Conservation (phyloP, 2,329 filamentous ascomycete genomes). For the Hirsutella thompsonii region DNA sequence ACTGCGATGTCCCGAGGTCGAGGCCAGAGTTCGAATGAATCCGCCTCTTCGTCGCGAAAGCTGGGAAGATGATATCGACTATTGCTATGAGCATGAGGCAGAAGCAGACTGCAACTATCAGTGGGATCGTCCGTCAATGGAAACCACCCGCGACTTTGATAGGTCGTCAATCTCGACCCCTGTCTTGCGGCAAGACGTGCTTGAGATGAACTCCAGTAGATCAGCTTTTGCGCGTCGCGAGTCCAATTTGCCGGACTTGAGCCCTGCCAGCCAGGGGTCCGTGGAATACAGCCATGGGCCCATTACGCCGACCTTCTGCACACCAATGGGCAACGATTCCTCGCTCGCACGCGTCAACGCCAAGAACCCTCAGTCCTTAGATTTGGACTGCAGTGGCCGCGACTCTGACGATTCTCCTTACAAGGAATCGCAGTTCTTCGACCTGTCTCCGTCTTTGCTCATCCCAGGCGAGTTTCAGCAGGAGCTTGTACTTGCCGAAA, state of each 20-base stretch:
- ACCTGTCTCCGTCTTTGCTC: slow-evolving; percentile 47
- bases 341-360: slow-evolving; percentile 31
- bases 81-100: slow-evolving; percentile 56
- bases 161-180: slow-evolving; percentile 10
- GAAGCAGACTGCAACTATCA: slow-evolving; percentile 55
- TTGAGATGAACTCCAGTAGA: slow-evolving; percentile 7
- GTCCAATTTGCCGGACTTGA: slow-evolving; percentile 33
- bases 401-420: slow-evolving; percentile 34
- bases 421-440: slow-evolving; percentile 46
- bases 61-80: slow-evolving; percentile 61
- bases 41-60: slow-evolving; percentile 27
- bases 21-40: not conserved
- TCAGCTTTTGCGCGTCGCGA: slow-evolving; percentile 11
- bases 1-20: slow-evolving; percentile 10
- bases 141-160: slow-evolving; percentile 16
- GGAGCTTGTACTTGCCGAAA: slow-evolving; percentile 30
- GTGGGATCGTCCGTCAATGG: slow-evolving; percentile 46
- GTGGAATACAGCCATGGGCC: slow-evolving; percentile 27
- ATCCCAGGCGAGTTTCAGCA: slow-evolving; percentile 47
- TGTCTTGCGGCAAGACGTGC: slow-evolving; percentile 12
- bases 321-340: slow-evolving; percentile 33
- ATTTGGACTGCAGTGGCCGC: slow-evolving; percentile 22
- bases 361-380: slow-evolving; percentile 16
- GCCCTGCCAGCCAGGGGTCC: slow-evolving; percentile 34
- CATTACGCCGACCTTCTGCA: slow-evolving; percentile 25